Conservation (phyloP, 768 basidiomycete species). For the Panus rudis region DNA sequence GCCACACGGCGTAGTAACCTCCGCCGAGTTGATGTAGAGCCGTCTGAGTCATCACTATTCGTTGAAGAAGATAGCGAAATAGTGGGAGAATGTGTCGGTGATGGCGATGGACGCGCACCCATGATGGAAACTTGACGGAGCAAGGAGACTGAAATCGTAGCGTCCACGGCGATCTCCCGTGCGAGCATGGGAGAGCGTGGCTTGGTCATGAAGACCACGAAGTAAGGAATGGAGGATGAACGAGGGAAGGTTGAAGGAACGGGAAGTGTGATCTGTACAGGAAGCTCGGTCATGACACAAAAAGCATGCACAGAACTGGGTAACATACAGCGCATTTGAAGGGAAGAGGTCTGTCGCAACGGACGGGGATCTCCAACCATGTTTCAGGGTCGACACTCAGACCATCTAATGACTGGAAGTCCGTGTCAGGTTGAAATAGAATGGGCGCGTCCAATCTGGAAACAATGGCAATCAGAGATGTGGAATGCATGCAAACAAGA, state of each 20-base stretch:
- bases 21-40: constrained; percentile 9
- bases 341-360: constrained; percentile 51
- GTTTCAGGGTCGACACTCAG: constrained; percentile 35
- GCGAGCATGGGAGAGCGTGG: constrained; percentile 47
- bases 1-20: constrained; percentile 28
- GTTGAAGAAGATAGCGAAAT: constrained; percentile 8
- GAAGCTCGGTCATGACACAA: not conserved
- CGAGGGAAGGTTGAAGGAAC: constrained; percentile 56
- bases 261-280: constrained; percentile 56
- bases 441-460: constrained; percentile 65
- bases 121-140: constrained; percentile 53
- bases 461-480: constrained; percentile 5
- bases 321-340: constrained; percentile 59
- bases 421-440: constrained; percentile 49
- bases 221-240: constrained; percentile 57
- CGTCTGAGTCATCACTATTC: constrained; percentile 39
- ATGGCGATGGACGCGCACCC: constrained; percentile 33
- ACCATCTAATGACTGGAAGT: constrained; percentile 53
- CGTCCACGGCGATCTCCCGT: constrained; percentile 62
- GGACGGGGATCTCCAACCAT: constrained; percentile 66
- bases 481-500: not conserved
- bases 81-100: constrained; percentile 25
- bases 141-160: constrained; percentile 63
- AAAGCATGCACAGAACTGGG: not conserved
- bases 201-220: constrained; percentile 64